Evolutionary conservation across 176 grass and related monocot species (phyloP).

Genomic region (Carex pumila): DNA sequence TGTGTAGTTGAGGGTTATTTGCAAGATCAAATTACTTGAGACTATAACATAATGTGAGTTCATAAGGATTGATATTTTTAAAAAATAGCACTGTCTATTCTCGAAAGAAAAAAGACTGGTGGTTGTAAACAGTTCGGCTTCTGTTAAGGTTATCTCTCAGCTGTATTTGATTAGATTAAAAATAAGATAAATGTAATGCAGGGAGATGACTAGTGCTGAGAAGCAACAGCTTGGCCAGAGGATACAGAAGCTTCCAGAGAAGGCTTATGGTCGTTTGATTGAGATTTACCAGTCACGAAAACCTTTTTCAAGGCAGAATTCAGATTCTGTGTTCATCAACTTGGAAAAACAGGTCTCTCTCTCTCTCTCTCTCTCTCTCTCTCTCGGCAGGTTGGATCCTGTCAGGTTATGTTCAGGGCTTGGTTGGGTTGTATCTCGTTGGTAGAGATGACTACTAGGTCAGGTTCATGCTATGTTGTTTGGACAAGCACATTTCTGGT

Average conservation of each 20-base stretch:
- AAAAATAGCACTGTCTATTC: background rate
- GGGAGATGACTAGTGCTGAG: slow-evolving; percentile 60
- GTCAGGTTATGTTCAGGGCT: background rate
- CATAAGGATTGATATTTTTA: background rate
- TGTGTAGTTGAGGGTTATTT: background rate
- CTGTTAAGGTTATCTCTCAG: background rate
- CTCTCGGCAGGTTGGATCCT: background rate
- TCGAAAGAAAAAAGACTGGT: background rate
- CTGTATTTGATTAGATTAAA: background rate
- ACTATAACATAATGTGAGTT: background rate
- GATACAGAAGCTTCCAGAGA: slow-evolving; percentile 65
- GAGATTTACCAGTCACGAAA: slow-evolving; percentile 40
- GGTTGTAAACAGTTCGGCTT: background rate
- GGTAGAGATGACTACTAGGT: background rate
- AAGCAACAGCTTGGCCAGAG: slow-evolving; percentile 47
- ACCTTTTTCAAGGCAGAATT: slow-evolving; percentile 23
- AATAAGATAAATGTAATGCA: slow-evolving; percentile 29
- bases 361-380: slow-evolving; percentile 4
- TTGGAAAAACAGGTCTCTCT: slow-evolving; percentile 49
- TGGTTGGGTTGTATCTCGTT: background rate
- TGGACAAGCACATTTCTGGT: background rate
- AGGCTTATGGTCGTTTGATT: slow-evolving; percentile 36
- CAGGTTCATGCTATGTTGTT: background rate
- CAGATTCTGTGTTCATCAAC: slow-evolving; percentile 42
- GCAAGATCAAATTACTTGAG: background rate